phyloP scores from a whole-genome alignment of 2,329 filamentous ascomycete genomes.

The Truncatella angustata region DNA sequence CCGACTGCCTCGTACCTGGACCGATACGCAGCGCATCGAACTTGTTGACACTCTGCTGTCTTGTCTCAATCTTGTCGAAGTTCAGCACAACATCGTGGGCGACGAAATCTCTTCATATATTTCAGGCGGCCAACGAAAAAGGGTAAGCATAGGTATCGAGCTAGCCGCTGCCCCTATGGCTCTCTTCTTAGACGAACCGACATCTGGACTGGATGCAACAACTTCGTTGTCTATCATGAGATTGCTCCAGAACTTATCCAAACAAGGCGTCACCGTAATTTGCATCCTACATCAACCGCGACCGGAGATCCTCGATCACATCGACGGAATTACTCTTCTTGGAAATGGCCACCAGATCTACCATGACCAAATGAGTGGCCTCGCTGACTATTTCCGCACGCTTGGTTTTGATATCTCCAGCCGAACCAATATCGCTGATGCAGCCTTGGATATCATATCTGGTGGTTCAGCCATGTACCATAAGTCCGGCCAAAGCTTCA shows the following conservation, averaged over 20 bases:
- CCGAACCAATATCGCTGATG: background rate
- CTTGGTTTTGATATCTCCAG: background rate
- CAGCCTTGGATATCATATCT: background rate
- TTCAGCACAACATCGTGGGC: background rate
- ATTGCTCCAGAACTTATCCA: background rate
- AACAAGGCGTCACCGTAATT: background rate
- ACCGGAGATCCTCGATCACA: conserved; percentile 1
- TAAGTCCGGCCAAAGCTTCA: background rate
- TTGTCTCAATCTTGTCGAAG: background rate
- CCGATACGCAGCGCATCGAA: background rate
- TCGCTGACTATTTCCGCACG: background rate
- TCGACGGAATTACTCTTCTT: conserved; percentile 2
- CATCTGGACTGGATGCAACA: conserved; percentile 1
- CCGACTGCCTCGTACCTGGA: background rate
- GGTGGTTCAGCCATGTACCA: background rate
- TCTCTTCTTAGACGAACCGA: background rate
- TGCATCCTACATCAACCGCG: conserved; percentile 2
- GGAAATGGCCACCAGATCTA: background rate
- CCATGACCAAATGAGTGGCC: background rate
- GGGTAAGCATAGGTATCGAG: conserved; percentile 2
- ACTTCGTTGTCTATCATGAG: conserved; percentile 4
- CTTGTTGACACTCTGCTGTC: background rate
- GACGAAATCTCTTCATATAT: background rate
- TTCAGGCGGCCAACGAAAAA: background rate
- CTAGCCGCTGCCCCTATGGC: background rate